Base-by-base conservation (phyloP, 2,329 filamentous ascomycete genomes). In the Sporothrix curviconia region DNA sequence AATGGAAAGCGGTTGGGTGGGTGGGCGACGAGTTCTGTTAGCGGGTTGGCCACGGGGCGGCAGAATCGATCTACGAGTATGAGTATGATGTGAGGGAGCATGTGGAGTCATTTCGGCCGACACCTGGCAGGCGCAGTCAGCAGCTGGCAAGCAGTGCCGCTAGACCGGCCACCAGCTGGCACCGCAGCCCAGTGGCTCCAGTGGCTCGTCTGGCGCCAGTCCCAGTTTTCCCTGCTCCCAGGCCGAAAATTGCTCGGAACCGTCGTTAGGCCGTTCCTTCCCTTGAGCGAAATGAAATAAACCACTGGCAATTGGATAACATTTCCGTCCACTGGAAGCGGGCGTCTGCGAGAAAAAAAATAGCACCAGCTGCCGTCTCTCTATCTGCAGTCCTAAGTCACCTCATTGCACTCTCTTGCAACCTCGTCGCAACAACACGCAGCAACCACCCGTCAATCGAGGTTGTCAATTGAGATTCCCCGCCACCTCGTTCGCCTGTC, bases 401-500 rank as follows among this genome's bases (percentile, higher is more conserved):
- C 47, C 47, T 39, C 34, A 40, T 42, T 39, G 43, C 61, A 60
- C 47, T 39, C 46, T 47, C 56, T 56, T 58, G 51, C 36, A 56
- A 47, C 50, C 57, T 32, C 49, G 36, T 40, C 32, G 32, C 50
- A 42, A 28, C 56, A 37, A n/a, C 37, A 49, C 51, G 11, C 22
- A 55, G 37, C 43, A 36, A 43, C 74, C 76, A 71, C 50, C 46
- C 71, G n/a, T n/a, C n/a, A n/a, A n/a, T n/a, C n/a, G n/a, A n/a
- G n/a, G n/a, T n/a, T n/a, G 76, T 74, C 77, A 76, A 80, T 79
- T 75, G 75, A 76, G 75, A 76, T 49, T 53, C 28, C 32, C 49
- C 53, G 30, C 47, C 49, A 24, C 57, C 44, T 53, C 49, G 37
- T 30, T 39, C 25, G 39, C 30, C 52, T 43, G 42, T 25, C 30